Base-by-base conservation (phyloP, 1,284 basidiomycete genomes). In the Austropuccinia psidii region DNA sequence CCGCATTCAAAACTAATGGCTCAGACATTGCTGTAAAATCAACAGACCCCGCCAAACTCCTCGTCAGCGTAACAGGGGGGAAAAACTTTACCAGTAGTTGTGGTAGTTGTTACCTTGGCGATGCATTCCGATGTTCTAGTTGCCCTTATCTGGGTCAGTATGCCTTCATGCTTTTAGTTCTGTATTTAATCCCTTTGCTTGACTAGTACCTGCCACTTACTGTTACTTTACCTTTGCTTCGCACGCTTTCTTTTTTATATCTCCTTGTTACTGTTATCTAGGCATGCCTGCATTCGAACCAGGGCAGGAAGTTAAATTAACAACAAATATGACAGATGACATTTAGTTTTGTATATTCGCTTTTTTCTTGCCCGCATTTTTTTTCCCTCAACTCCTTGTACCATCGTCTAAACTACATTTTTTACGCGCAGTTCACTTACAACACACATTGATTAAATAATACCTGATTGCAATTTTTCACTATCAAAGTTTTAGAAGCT, bases 231-330 rank as follows among this genome's bases (percentile, higher is more conserved):
- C 24, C 33, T 0, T 39, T 13, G 5, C 31, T 31, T 60, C 73
- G 75, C 73, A 78, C 27, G 49, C 27, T 27, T 17, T 55, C 45
- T 39, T 66, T 68, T 49, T 21, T 55, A 58, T 67, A 39, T 67
- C 31, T 9, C 21, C 50, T 27, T 17, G 39, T 45, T 11, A 19
- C 50, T 43, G 2, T 33, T 15, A 29, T 31, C n/a, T 74, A 85
- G 93, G 95, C 77, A 85, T 98, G 55, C 96, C 96, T 62, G 92
- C 95, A 4, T 98, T 99, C 84, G 91, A 96, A 82, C 95, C 96
- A 0, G 96, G 96, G 69, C 92, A 98, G 84, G 94, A 96, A 84
- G 93, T 98, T 50, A 89, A 93, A 79, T 81, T 86, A 45, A 83
- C 74, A 11, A 72, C 72, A 27, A 61, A 90, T 90, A 80, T 86